Evolutionary conservation across 768 basidiomycete genomes (phyloP), one percentile per base, ranked within the genome.

Genomic region (Lentinula detonsa): DNA sequence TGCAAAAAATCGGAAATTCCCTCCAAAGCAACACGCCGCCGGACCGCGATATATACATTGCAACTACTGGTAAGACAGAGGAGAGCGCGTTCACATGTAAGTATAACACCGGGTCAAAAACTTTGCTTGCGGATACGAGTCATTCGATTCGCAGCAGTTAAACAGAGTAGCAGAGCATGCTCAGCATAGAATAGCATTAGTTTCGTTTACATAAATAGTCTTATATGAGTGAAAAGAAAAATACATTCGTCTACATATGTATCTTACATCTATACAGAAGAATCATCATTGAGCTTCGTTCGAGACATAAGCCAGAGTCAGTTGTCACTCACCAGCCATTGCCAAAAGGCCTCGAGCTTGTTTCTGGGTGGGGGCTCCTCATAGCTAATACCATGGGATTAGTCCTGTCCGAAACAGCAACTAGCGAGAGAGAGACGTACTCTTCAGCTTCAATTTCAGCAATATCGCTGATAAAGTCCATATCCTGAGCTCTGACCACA

Each of bases 391-490:
- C 54, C 48, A 16, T 63, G 57, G 57, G 61, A 16, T 59, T 57
- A 16, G 21, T 39, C 57, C 23, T 51, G 49, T 8, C 21, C 35
- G 1, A 11, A 52, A 21, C 13, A 51, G 43, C 13, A 4, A 42
- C 35, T 42, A 28, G 7, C 13, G 39, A 21, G 21, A 62, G 23
- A 5, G 9, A 5, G 31, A 74, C 79, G 62, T 65, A 82, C 78
- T 77, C 80, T 2, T 83, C 85, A 0, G 87, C 86, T 67, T 87
- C 86, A 49, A 91, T 86, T 68, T 87, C 83, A 39, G 81, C 85
- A 59, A 90, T 77, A 62, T 87, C 83, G 5, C 81, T 78, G 46
- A 86, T 74, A 69, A 95, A 95, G 74, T 97, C 95, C 91, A 98
- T 95, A 39, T 95, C 85, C 21, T 79, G 68, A 0, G 85, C 64